These are phyloP conservation scores for Syncephalastrum sp. DNA, from an alignment of 371 early-diverging fungal genomes.

Conservation along the genomic window DNA sequence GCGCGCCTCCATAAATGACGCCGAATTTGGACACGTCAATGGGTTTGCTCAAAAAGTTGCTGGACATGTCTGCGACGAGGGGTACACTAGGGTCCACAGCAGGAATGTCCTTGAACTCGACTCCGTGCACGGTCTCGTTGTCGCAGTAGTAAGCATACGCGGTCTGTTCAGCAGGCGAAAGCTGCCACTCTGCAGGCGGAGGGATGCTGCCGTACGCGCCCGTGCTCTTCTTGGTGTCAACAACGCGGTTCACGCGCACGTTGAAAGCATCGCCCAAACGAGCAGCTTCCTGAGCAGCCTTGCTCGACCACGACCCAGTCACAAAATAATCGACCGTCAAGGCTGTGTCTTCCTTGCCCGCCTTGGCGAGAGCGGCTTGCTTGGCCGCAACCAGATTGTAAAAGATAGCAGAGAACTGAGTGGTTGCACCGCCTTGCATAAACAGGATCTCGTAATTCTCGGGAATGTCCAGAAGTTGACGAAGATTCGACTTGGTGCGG, in stretches of 20 bases:
- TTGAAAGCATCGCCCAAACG: slow-evolving; percentile 54
- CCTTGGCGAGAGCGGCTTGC: slow-evolving; percentile 46
- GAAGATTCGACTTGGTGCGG: slow-evolving; percentile 70
- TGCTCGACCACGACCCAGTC: slow-evolving; percentile 91
- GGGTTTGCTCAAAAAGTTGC: slow-evolving; percentile 87
- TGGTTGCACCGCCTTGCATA: slow-evolving; percentile 95
- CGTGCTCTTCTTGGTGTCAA: slow-evolving; percentile 55
- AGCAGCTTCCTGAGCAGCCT: slow-evolving; percentile 85
- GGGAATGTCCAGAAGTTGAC: slow-evolving; percentile 77
- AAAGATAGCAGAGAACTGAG: slow-evolving; percentile 87
- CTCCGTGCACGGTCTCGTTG: slow-evolving; percentile 97
- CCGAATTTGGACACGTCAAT: slow-evolving; percentile 85
- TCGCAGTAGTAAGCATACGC: slow-evolving; percentile 95
- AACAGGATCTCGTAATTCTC: slow-evolving; percentile 85
- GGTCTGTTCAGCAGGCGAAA: slow-evolving; percentile 65
- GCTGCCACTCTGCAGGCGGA: slow-evolving; percentile 55
- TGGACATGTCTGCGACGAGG: slow-evolving; percentile 93
- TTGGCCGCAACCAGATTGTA: slow-evolving; percentile 83
- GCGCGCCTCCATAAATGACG: slow-evolving; percentile 93
- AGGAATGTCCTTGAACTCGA: slow-evolving; percentile 73
- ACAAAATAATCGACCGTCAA: slow-evolving; percentile 86
- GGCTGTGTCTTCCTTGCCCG: slow-evolving; percentile 21
- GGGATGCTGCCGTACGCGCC: slow-evolving; percentile 52
- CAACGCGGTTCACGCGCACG: slow-evolving; percentile 63
- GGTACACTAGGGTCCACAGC: slow-evolving; percentile 69